Percentiles rank a stretch among this genome's conserved stretches.
Conservation (phyloP, 345 rosid species). For the Ceriops decandra region DNA sequence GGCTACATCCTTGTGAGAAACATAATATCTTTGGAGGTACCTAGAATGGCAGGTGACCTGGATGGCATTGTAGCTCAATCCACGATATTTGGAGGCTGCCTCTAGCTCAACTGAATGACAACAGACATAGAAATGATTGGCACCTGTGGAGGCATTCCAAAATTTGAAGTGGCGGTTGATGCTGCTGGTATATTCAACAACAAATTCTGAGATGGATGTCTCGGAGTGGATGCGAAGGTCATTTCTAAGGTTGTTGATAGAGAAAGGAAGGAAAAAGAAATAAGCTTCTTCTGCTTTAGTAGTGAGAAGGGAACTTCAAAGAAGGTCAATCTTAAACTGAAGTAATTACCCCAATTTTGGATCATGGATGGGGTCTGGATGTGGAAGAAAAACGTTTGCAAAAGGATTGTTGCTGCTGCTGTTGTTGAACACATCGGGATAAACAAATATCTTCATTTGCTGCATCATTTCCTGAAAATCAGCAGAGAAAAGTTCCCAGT, state of each 20-base stretch:
- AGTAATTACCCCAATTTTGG: constrained; percentile 45
- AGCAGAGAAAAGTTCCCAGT: constrained; percentile 32
- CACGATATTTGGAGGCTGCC: constrained; percentile 30
- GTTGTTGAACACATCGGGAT: constrained; percentile 26
- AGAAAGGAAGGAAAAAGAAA: constrained; percentile 44
- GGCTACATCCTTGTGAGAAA: constrained; percentile 39
- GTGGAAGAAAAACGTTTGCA: constrained; percentile 37
- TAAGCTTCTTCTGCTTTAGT: constrained; percentile 29
- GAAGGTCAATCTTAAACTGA: constrained; percentile 46
- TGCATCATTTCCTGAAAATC: constrained; percentile 39
- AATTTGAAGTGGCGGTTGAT: constrained; percentile 23
- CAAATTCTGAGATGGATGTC: constrained; percentile 33
- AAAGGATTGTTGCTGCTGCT: constrained; percentile 11
- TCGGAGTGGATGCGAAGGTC: constrained; percentile 38
- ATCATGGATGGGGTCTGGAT: constrained; percentile 25
- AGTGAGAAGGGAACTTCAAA: constrained; percentile 30
- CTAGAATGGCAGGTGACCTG: constrained; percentile 43
- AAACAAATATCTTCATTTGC: constrained; percentile 38
- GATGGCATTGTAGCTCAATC: constrained; percentile 33
- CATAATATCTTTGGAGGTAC: constrained; percentile 39
- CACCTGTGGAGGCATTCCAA: constrained; percentile 45
- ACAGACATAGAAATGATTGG: constrained; percentile 41
- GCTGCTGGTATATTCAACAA: constrained; percentile 12
- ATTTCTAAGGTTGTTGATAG: constrained; percentile 39
- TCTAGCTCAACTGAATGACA: constrained; percentile 42